These are phyloP conservation scores for Nakazawaea populi DNA, from an alignment of 805 yeast species.

Conservation along the genomic window DNA sequence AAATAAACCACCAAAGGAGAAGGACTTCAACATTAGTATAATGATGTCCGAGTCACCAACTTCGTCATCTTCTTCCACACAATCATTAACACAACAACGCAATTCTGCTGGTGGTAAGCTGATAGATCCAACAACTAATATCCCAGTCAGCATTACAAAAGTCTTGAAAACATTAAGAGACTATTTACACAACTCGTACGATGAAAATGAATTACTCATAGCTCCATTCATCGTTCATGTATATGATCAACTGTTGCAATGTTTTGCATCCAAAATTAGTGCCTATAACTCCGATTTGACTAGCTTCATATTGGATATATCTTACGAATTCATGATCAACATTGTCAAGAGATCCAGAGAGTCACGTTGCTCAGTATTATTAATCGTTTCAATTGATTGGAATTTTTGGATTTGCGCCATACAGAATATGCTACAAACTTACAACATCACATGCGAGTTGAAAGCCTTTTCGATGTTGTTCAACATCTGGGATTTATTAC, in stretches of 20 bases:
- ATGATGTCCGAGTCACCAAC: background rate
- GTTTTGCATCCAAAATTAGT: slow-evolving; percentile 29
- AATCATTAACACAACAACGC: background rate
- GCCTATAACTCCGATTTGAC: slow-evolving; percentile 33
- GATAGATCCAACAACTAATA: slow-evolving; percentile 8
- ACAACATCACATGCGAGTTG: slow-evolving; percentile 55
- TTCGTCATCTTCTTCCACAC: background rate
- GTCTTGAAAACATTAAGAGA: slow-evolving; percentile 30
- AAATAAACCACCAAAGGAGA: background rate
- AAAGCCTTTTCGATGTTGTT: slow-evolving; percentile 62
- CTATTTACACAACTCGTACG: slow-evolving; percentile 23
- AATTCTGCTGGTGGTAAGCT: background rate
- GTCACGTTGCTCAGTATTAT: slow-evolving; percentile 9
- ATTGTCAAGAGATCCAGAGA: slow-evolving; percentile 8
- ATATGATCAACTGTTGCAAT: slow-evolving; percentile 29
- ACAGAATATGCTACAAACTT: slow-evolving; percentile 54
- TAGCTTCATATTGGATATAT: slow-evolving; percentile 33
- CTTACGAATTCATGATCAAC: slow-evolving; percentile 25
- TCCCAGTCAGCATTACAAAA: slow-evolving; percentile 21
- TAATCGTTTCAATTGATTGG: slow-evolving; percentile 52
- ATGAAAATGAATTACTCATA: slow-evolving; percentile 19
- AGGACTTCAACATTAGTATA: slow-evolving; percentile 7
- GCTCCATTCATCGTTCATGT: slow-evolving; percentile 14
- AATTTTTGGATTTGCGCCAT: slow-evolving; percentile 65
- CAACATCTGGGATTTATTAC: slow-evolving; percentile 69